A percentile compares a stretch with the other conserved stretches of the same genome.
Conservation (phyloP, 768 basidiomycete genomes). For the Podaxis sp. region DNA sequence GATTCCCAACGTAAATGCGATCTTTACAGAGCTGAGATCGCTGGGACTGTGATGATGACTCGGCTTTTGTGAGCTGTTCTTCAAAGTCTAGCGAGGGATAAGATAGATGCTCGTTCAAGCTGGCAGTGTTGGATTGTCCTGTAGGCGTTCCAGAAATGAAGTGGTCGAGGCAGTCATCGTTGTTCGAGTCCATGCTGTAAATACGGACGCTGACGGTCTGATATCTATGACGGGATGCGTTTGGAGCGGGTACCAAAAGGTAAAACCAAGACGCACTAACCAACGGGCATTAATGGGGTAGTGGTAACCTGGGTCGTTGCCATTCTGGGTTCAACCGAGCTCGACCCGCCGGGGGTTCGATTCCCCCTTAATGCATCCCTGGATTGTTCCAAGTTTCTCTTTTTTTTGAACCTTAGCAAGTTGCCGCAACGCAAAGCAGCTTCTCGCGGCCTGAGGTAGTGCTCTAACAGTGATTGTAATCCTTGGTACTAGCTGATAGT, state of each 20-base stretch:
- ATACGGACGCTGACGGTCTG: not conserved
- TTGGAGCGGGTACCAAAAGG: too few species aligned
- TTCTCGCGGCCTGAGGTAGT: too few species aligned
- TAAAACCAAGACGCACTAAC: not conserved
- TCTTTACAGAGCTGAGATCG: slow-evolving; percentile 48
- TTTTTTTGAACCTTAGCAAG: not conserved
- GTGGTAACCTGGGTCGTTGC: slow-evolving; percentile 24
- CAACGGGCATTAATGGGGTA: slow-evolving; percentile 19
- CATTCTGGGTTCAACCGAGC: slow-evolving; percentile 15
- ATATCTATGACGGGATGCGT: not conserved
- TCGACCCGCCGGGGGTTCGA: slow-evolving; percentile 89
- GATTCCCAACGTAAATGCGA: slow-evolving; percentile 87
- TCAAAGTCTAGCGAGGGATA: slow-evolving; percentile 3
- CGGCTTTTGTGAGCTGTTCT: not conserved
- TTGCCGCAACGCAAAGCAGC: not conserved
- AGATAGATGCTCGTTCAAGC: slow-evolving; percentile 9
- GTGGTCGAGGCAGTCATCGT: slow-evolving; percentile 9
- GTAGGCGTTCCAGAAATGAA: slow-evolving; percentile 8
- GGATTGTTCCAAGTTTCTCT: too few species aligned
- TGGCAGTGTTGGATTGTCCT: not conserved
- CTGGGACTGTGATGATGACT: slow-evolving; percentile 3
- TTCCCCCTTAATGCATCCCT: slow-evolving; percentile 75
- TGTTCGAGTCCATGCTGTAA: slow-evolving; percentile 8
- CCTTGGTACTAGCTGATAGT: too few species aligned
- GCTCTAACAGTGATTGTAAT: too few species aligned